These are phyloP conservation scores for Hemileccinum rubropunctum DNA, from an alignment of 768 basidiomycete species.

Conservation along the genomic window DNA sequence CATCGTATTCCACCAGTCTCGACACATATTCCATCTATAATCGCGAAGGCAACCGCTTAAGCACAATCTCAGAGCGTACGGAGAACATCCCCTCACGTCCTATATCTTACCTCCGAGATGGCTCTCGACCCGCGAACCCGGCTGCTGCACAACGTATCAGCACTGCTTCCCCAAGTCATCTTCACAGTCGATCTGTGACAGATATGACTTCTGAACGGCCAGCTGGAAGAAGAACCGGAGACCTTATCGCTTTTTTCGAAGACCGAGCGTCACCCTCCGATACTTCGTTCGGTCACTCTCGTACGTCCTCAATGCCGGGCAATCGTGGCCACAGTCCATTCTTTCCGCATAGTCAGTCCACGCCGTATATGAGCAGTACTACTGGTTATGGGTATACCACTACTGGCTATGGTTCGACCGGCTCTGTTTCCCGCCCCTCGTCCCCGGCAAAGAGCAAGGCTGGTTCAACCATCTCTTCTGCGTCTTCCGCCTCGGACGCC, in stretches of 20 bases:
- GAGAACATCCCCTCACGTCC: constrained; percentile 67
- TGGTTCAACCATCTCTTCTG: constrained; percentile 30
- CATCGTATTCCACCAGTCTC: constrained; percentile 36
- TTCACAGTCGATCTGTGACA: constrained; percentile 56
- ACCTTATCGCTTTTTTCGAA: constrained; percentile 76
- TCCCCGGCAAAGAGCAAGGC: constrained; percentile 46
- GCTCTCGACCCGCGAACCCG: constrained; percentile 34
- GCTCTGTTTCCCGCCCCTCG: constrained; percentile 43
- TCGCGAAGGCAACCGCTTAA: constrained; percentile 52
- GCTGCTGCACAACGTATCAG: constrained; percentile 40
- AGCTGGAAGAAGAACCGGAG: constrained; percentile 54
- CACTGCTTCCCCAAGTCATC: constrained; percentile 35
- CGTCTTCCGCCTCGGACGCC: constrained; percentile 22
- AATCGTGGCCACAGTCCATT: constrained; percentile 29
- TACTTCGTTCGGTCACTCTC: constrained; percentile 42
- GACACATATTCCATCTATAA: constrained; percentile 37
- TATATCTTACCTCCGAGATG: constrained; percentile 39
- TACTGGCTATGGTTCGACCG: constrained; percentile 28
- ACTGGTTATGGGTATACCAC: constrained; percentile 37
- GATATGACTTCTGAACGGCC: constrained; percentile 52
- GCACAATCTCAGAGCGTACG: constrained; percentile 76
- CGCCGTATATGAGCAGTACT: constrained; percentile 37
- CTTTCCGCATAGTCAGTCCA: constrained; percentile 36
- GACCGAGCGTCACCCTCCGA: constrained; percentile 44
- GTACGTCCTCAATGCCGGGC: constrained; percentile 52